Evolutionary conservation across 371 early-diverging fungal species (phyloP).

Genomic region (Syncephalastrum sp.): DNA sequence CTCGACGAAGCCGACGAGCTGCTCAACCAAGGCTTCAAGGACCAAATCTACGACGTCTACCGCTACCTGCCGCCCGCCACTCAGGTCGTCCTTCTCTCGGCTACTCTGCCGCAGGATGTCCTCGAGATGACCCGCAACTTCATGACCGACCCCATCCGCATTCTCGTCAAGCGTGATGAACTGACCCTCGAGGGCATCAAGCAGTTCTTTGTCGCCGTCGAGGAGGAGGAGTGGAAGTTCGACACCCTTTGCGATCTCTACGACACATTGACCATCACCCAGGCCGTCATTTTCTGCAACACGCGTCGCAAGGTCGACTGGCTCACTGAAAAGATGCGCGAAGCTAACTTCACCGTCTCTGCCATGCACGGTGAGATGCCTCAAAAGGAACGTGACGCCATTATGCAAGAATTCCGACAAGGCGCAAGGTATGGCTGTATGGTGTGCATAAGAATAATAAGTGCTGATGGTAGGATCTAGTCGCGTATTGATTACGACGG

Average conservation of each 20-base stretch:
- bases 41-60: conserved; percentile 98
- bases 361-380: conserved; percentile 99
- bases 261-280: conserved; percentile 94
- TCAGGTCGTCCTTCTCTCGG: conserved; percentile 98
- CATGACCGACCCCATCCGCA: conserved; percentile 97
- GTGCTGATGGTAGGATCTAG: conserved; percentile 27
- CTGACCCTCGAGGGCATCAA: conserved; percentile 99
- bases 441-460: not conserved
- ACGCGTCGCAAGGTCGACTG: conserved; percentile 98
- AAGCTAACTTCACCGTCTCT: conserved; percentile 94
- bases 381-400: conserved; percentile 87
- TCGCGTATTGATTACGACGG: conserved; percentile 94
- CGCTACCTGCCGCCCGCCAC: conserved; percentile 88
- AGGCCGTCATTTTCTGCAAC: conserved; percentile 99
- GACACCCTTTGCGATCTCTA: conserved; percentile 97
- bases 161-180: conserved; percentile 99
- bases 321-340: conserved; percentile 94
- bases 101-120: conserved; percentile 97
- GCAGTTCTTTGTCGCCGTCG: conserved; percentile 98
- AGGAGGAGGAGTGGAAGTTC: conserved; percentile 95
- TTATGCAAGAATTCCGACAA: conserved; percentile 91
- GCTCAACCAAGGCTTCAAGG: conserved; percentile 97
- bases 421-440: conserved; percentile 56
- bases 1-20: conserved; percentile 99
- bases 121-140: conserved; percentile 97